A percentile compares a stretch with the other conserved stretches of the same genome.
Evolutionary conservation across 495 filamentous ascomycete genomes (phyloP).

Genomic region (Trypethelium eluteriae): DNA sequence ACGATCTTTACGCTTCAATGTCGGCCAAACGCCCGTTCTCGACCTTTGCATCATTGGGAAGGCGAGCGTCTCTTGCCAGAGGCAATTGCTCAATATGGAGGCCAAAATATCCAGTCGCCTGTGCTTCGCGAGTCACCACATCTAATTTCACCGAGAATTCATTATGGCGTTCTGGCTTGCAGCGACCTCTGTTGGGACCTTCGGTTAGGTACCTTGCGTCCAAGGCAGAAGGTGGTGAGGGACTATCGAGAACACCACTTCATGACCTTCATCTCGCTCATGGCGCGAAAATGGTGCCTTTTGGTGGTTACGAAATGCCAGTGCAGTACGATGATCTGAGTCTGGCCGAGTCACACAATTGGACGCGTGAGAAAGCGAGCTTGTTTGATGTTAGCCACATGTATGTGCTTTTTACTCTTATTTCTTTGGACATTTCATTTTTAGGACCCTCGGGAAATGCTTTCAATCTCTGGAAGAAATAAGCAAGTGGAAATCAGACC

Average conservation of each 20-base stretch:
- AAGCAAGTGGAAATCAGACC: background rate
- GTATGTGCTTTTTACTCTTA: conserved; percentile 36
- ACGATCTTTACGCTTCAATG: background rate
- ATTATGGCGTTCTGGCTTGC: background rate
- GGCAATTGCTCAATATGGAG: background rate
- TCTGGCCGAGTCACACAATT: conserved; percentile 72
- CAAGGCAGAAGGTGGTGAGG: conserved; percentile 16
- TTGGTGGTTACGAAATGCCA: conserved; percentile 89
- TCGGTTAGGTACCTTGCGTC: conserved; percentile 19
- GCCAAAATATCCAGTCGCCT: background rate
- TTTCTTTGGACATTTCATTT: background rate
- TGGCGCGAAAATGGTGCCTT: conserved; percentile 94
- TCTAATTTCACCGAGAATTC: background rate
- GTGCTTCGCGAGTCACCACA: background rate
- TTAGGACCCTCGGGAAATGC: background rate
- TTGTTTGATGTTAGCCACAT: conserved; percentile 83
- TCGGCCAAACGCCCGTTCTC: background rate
- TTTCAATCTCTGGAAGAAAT: background rate
- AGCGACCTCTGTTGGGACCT: background rate
- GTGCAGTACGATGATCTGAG: conserved; percentile 71
- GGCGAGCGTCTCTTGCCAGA: background rate
- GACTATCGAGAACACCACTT: conserved; percentile 63
- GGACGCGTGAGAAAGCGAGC: conserved; percentile 77
- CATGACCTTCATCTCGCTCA: conserved; percentile 72
- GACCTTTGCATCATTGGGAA: background rate